Base-by-base conservation (phyloP, 2,329 filamentous ascomycete genomes). In the Coccinonectria pachysandricola region DNA sequence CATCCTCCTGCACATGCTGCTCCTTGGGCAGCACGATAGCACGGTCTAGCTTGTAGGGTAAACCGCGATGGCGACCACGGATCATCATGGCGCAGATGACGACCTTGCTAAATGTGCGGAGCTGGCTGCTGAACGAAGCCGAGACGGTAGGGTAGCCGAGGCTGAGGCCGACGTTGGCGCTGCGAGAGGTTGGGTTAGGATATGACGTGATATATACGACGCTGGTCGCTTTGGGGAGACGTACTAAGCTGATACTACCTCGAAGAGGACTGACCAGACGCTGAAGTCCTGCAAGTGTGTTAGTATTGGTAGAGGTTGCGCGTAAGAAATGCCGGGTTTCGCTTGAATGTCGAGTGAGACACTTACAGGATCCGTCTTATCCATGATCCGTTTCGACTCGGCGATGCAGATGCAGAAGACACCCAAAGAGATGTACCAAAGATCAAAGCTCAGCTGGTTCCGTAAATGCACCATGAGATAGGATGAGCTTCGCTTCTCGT, bases 361-460 rank as follows among this genome's bases (percentile, higher is more conserved):
- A 34, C 44, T 23, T 19, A 51, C 48, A 4, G 43, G 37, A 12
- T 50, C 45, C 3, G 30, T 23, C 3, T 20, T 21, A 8, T 49
- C 35, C 42, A 45, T 44, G 8, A 52, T 39, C 10, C 33, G 39
- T n/a, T 29, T 18, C 1, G 46, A 43, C 24, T 52, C 49, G 2
- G 45, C 39, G 7, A 55, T 47, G 9, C 49, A 51, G 6, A 59
- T 50, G 11, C 45, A 47, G 13, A 59, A 56, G 5, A 53, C 43
- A 2, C 55, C 57, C 5, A 59, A 29, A 8, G 56, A 56, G 5
- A 58, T 56, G 20, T 56, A 60, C 56, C 56, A 60, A 14, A 60
- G 29, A 31, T 60, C 56, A 26, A 59, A 59, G 29, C 47, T 52
- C 13, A 61, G 46, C 31, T 58, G 56, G 22, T 59, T 55, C 6